Evolutionary conservation across 257 asterid genomes (phyloP), one percentile per base, ranked within the genome.

Genomic region (Pogostemon cablin): DNA sequence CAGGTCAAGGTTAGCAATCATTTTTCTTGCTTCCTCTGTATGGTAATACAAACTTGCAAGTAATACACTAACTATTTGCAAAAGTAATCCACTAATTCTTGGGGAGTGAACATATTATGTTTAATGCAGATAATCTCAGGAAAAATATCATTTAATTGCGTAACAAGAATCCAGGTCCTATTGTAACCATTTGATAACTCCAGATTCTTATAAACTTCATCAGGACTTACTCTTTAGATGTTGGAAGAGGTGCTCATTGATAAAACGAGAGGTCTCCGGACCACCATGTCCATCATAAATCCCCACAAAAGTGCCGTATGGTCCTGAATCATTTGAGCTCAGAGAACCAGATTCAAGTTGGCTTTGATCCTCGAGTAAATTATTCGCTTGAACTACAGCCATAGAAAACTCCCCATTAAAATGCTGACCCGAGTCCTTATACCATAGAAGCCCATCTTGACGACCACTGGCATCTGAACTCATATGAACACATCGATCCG

Each of bases 261-360:
- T 81, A 67, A 84, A 91, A 55, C 97, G 82, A 42, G 97, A 86
- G 57, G 95, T 79, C 73, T 89, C 93, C 2, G 95, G 96, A 39
- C 97, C 97, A 37, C 97, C 96, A 75, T 91, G 97, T 34, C 97
- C 97, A 68, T 91, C 97, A 68, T 89, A 89, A 73, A 91, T 80
- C 75, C 97, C 97, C 62, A 91, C 93, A 77, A 91, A 89, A 7
- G 96, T 87, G 73, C 97, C 97, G 66, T 81, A 87, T 0, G 86
- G 97, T 10, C 90, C 90, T 9, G 84, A 76, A 52, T 85, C 90
- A 67, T 72, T 79, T 25, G 69, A 65, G 77, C 90, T 83, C 65
- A 85, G 75, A 69, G 74, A 78, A 67, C 96, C 97, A 15, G 97
- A 91, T 76, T 91, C 97, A 11, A 91, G 88, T 76, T 87, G 97